A percentile compares a stretch with the other conserved stretches of the same genome.
phyloP scores from a whole-genome alignment of 768 basidiomycete species.

The Rhodotorula toruloides region DNA sequence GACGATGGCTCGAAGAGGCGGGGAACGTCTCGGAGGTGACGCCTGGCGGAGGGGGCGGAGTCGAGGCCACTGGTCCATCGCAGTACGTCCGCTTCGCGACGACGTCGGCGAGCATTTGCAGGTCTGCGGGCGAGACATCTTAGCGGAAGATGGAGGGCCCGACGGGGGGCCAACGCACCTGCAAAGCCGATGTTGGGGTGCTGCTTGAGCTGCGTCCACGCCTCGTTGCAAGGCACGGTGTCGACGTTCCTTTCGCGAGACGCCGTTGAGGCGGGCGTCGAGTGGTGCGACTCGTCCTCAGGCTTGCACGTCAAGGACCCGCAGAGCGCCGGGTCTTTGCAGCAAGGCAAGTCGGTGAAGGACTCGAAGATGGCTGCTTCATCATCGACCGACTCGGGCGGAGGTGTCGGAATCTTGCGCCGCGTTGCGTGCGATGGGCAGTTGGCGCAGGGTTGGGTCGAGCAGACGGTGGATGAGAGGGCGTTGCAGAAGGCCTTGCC shows the following conservation, averaged over 20 bases:
- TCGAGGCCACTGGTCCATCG: slow-evolving; percentile 54
- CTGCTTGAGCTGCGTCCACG: slow-evolving; percentile 73
- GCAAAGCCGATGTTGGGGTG: slow-evolving; percentile 85
- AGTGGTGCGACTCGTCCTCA: slow-evolving; percentile 23
- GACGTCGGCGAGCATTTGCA: slow-evolving; percentile 77
- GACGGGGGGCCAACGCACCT: slow-evolving; percentile 1
- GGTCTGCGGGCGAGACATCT: slow-evolving; percentile 51
- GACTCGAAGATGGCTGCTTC: slow-evolving; percentile 27
- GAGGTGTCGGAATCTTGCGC: slow-evolving; percentile 24
- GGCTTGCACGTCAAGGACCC: slow-evolving; percentile 33
- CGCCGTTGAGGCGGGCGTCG: not conserved
- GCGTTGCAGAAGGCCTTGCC: slow-evolving; percentile 82
- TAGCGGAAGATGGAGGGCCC: not conserved
- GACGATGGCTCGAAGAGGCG: slow-evolving; percentile 5
- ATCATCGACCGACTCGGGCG: slow-evolving; percentile 15
- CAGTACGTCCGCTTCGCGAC: slow-evolving; percentile 77
- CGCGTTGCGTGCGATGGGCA: slow-evolving; percentile 51
- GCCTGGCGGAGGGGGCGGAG: not conserved
- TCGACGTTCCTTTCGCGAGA: slow-evolving; percentile 46
- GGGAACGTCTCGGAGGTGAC: slow-evolving; percentile 4
- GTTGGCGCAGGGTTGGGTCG: slow-evolving; percentile 54
- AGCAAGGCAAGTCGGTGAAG: slow-evolving; percentile 36
- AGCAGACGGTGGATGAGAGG: slow-evolving; percentile 57
- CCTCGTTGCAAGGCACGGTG: slow-evolving; percentile 71
- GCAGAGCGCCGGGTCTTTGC: slow-evolving; percentile 34